Base-by-base conservation (phyloP, 176 grass and related monocot genomes). In the Triticum urartu region DNA sequence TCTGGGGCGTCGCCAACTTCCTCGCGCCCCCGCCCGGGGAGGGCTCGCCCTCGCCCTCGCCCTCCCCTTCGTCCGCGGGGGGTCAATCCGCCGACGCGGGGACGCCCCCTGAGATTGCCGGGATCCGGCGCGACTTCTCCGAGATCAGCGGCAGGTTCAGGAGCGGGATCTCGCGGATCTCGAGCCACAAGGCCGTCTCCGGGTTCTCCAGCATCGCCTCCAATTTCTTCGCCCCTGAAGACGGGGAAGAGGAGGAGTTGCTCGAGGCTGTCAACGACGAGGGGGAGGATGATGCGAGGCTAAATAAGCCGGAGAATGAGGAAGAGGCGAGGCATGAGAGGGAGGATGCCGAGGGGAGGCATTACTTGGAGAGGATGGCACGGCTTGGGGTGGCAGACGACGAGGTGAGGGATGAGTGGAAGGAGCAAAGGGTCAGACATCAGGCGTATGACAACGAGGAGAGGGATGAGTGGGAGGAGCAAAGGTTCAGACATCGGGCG, bases 1-100 rank as follows among this genome's bases (percentile, higher is more conserved):
- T 97, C 34, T 94, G 92, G 87, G 94, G 92, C 83, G 92, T 94
- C 88, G 90, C 94, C 60, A 90, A 91, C 78, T 97, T 97, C 90
- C 92, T 97, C 86, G 92, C 88, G 30, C 92, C 94, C 25, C 90
- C 90, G 69, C 92, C 92, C 13, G 48, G 81, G 35, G 83, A 88
- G 22, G 7, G 62, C n/a, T 83, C 88, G 43, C 69, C 86, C 28
- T 45, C 84, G 3, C 32, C 84, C 4, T 83, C 89, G 1, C 67
- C 70, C 8, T 64, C 85, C 56, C 56, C 18, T 21, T 59, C 20
- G 0, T 79, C 85, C 11, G 76, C 82, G 81, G 83, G 7, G 42
- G 48, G 64, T 56, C 82, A 78, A 25, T 64, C 45, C 12, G 22
- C n/a, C 24, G 45, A 62, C 35, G 63, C 69, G 77, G 79, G 74